Conservation (phyloP, 2,329 filamentous ascomycete species). For the Aureobasidium sp. region DNA sequence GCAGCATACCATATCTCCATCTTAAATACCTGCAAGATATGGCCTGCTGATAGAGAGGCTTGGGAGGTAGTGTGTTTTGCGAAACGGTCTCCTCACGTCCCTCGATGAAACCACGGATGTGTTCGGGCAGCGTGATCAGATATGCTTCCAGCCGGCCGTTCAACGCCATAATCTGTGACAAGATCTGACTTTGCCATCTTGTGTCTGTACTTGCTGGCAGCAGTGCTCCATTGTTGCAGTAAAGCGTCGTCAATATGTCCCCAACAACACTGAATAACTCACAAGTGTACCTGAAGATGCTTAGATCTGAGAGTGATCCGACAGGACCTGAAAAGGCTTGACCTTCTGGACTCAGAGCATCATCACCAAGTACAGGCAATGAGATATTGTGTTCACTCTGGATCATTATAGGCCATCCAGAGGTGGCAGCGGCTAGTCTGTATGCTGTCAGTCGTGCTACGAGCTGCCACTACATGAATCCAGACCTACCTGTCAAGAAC, state of each 20-base stretch:
- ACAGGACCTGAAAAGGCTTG: no score
- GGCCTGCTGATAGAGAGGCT: background rate
- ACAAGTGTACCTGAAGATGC: background rate
- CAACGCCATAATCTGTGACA: background rate
- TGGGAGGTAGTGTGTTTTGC: background rate
- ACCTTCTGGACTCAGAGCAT: background rate
- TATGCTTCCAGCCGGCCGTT: background rate
- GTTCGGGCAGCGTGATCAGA: no score
- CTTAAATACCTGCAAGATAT: background rate
- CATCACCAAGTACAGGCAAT: background rate
- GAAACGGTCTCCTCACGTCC: background rate
- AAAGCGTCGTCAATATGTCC: background rate
- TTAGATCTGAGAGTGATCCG: background rate
- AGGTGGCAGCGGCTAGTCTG: background rate
- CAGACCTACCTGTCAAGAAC: background rate
- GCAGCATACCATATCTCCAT: no score
- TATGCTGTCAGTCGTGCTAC: no score
- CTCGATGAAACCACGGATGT: background rate
- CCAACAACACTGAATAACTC: background rate
- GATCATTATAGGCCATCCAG: background rate
- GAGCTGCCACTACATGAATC: no score
- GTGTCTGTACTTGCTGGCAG: no score
- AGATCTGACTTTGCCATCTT: background rate
- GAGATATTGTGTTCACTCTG: background rate
- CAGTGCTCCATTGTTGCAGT: background rate